A percentile compares a stretch with the other conserved stretches of the same genome.
Evolutionary conservation across 1,284 basidiomycete genomes (phyloP).

Genomic region (Microbotryum intermedium): DNA sequence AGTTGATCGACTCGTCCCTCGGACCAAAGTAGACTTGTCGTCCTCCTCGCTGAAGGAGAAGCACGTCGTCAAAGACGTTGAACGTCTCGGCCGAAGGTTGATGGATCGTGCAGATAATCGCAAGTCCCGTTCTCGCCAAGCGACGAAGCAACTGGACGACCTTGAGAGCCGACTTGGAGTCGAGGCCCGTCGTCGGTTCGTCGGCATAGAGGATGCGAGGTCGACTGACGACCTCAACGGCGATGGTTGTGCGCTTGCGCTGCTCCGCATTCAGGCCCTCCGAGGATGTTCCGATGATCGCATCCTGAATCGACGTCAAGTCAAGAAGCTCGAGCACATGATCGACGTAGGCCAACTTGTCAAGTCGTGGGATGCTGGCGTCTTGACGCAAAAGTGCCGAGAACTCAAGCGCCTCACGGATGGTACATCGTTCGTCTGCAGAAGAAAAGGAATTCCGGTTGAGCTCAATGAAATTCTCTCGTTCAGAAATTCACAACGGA

Average conservation of each 20-base stretch:
- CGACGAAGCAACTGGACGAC: conserved; percentile 34
- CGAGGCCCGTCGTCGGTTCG: conserved; percentile 28
- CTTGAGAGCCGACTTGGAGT: conserved; percentile 29
- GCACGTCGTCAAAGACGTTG: conserved; percentile 49
- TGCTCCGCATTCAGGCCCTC: conserved; percentile 49
- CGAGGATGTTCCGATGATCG: conserved; percentile 44
- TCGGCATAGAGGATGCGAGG: conserved; percentile 41
- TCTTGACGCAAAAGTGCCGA: conserved; percentile 53
- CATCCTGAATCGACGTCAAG: conserved; percentile 45
- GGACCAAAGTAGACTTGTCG: conserved; percentile 51
- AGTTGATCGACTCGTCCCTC: conserved; percentile 59
- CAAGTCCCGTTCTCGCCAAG: conserved; percentile 34
- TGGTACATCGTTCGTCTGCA: conserved; percentile 50
- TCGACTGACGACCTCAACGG: conserved; percentile 50
- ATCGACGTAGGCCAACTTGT: conserved; percentile 48
- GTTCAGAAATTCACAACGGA: background rate
- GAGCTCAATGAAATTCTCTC: background rate
- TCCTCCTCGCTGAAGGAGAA: conserved; percentile 41
- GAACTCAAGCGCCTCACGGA: conserved; percentile 52
- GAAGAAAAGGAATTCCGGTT: conserved; percentile 14
- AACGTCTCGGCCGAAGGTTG: conserved; percentile 46
- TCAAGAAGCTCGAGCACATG: conserved; percentile 48
- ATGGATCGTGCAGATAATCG: conserved; percentile 40
- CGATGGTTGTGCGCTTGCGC: conserved; percentile 53
- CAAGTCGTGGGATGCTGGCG: conserved; percentile 43